Percentiles rank a stretch among this genome's conserved stretches.
Evolutionary conservation across 2,329 filamentous ascomycete species (phyloP).

Genomic region (Aspergillus aculeatus): DNA sequence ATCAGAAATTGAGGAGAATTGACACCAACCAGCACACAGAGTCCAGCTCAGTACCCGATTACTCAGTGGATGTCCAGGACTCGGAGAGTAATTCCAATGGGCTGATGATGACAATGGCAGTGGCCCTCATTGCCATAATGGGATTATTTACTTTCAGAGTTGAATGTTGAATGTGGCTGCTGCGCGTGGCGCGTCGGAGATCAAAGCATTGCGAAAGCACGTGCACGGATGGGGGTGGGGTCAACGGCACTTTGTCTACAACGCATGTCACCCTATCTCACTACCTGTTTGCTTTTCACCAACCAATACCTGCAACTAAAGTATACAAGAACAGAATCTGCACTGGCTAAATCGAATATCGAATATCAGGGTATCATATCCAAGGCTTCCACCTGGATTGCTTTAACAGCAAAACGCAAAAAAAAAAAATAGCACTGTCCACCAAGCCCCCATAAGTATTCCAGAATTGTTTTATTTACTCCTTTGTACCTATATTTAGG

Average conservation of each 20-base stretch:
- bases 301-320: no score
- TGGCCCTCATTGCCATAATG: background rate
- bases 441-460: background rate
- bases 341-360: constrained; percentile 7
- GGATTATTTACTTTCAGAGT: background rate
- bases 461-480: background rate
- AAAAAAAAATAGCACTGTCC: background rate
- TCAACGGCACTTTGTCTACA: background rate
- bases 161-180: background rate
- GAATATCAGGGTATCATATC: constrained; percentile 15
- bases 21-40: background rate
- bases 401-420: background rate
- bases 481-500: constrained; percentile 8
- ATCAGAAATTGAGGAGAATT: background rate
- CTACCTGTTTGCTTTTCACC: background rate
- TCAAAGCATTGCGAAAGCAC: background rate
- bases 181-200: constrained; percentile 2
- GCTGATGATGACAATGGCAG: background rate
- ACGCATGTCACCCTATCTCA: no score
- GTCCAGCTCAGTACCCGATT: background rate
- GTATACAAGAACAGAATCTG: background rate
- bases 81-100: background rate
- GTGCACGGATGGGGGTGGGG: constrained; percentile 2
- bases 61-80: background rate
- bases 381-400: constrained; percentile 1